These are phyloP conservation scores for Fallopia convolvulus DNA, from an alignment of 148 eudicot genomes.

Conservation along the genomic window DNA sequence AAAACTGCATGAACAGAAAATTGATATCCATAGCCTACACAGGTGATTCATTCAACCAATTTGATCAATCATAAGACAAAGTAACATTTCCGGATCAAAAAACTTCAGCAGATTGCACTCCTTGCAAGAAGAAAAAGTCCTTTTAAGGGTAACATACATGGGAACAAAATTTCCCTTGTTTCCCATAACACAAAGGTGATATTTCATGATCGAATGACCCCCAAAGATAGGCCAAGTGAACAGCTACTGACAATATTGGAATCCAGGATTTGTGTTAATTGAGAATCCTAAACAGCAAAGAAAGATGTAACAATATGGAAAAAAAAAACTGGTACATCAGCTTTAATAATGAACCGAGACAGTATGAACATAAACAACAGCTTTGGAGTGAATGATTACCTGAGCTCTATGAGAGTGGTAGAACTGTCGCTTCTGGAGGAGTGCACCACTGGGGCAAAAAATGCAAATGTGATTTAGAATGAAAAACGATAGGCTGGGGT, in stretches of 20 bases:
- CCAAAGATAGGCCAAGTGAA: not conserved
- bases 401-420: slow-evolving; percentile 98
- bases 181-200: not conserved
- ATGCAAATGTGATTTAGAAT: not conserved
- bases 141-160: not conserved
- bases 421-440: slow-evolving; percentile 84
- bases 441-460: slow-evolving; percentile 44
- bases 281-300: not conserved
- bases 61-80: not conserved
- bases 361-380: not conserved
- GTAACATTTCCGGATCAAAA: not conserved
- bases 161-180: not conserved
- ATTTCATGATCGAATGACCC: not conserved
- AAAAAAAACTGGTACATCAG: not conserved
- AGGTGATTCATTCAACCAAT: not conserved
- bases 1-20: not conserved
- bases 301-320: not conserved
- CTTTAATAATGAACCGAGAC: not conserved
- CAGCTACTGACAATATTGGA: not conserved
- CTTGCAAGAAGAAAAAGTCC: not conserved
- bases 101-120: not conserved
- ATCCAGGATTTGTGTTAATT: not conserved
- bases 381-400: slow-evolving; percentile 30
- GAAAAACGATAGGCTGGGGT: not conserved
- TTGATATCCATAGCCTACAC: not conserved